Evolutionary conservation across 2,329 filamentous ascomycete genomes (phyloP), one percentile per base, ranked within the genome.

Genomic region (Fusarium pininemorale): DNA sequence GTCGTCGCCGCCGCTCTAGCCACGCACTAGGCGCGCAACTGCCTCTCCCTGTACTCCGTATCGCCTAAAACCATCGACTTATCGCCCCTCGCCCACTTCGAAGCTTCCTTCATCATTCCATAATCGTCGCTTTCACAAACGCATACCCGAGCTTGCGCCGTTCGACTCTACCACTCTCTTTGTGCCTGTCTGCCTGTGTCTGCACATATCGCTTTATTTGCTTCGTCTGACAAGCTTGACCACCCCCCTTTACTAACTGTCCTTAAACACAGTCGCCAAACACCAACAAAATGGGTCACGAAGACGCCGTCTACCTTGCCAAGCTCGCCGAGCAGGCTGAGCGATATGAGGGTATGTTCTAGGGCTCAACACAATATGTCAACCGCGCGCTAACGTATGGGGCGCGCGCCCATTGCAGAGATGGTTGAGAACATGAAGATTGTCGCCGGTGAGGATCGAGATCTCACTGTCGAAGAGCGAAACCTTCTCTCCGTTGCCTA

Each of bases 341-440:
- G 92, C 96, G 96, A 85, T 99, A 99, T 88, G 96, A 99, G 90
- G 96, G 96, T 98, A 88, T 82, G 62, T 70, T 69, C 20, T 51
- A 48, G 47, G 26, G 55, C 45, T 38, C 54, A 41, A 32, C 61
- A 44, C 50, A 50, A 37, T 47, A 53, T 71, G 15, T 67, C 59
- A 55, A 48, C 69, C 50, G 68, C 47, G 72, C 72, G 77, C 80
- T 81, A 73, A 81, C 76, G 18, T 51, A 53, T 37, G 41, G 54
- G 68, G 53, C 60, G 64, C 94, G 98, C 74, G 96, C 96, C 83
- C 96, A 42, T 59, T 42, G 28, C 60, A 74, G 96, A 98, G 89
- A 98, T 98, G 96, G 96, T 98, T 81, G 95, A 92, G 84, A 98
- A 96, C 90, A 98, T 98, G 96, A 98, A 98, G 94, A 95, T 98